Conservation (phyloP, 1,139 yeast species). For the Kodamaea fungicola region DNA sequence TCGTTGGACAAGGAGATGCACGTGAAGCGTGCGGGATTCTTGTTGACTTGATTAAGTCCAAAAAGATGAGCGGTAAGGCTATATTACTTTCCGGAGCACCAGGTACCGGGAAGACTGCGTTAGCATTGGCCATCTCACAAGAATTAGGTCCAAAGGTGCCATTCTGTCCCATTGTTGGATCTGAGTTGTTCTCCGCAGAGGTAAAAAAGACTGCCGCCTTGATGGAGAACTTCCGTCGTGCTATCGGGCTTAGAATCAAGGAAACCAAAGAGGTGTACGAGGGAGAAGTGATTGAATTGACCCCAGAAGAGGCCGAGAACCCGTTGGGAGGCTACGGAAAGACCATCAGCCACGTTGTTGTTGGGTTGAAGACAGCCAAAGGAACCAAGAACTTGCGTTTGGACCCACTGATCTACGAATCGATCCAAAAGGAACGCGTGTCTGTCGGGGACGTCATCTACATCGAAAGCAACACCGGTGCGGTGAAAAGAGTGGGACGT, state of each 20-base stretch:
- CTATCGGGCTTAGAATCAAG: slow-evolving; percentile 92
- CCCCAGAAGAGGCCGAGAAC: slow-evolving; percentile 96
- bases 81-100: slow-evolving; percentile 95
- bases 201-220: slow-evolving; percentile 95
- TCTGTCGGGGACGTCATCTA: slow-evolving; percentile 95
- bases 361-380: slow-evolving; percentile 91
- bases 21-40: slow-evolving; percentile 97
- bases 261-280: slow-evolving; percentile 98
- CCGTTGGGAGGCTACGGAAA: slow-evolving; percentile 98
- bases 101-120: slow-evolving; percentile 96
- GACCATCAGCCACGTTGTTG: slow-evolving; percentile 89
- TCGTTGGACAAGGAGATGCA: slow-evolving; percentile 92
- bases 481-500: slow-evolving; percentile 96
- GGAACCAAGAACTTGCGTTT: slow-evolving; percentile 91
- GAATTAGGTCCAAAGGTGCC: slow-evolving; percentile 98
- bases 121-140: slow-evolving; percentile 93
- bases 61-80: slow-evolving; percentile 96
- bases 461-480: slow-evolving; percentile 96
- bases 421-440: slow-evolving; percentile 93
- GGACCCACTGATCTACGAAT: slow-evolving; percentile 94
- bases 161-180: slow-evolving; percentile 95
- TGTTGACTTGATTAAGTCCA: slow-evolving; percentile 89
- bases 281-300: slow-evolving; percentile 95
- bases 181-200: slow-evolving; percentile 93
- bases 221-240: slow-evolving; percentile 96